phyloP scores from a whole-genome alignment of 2,329 filamentous ascomycete genomes.

The Spiromastix sp. region DNA sequence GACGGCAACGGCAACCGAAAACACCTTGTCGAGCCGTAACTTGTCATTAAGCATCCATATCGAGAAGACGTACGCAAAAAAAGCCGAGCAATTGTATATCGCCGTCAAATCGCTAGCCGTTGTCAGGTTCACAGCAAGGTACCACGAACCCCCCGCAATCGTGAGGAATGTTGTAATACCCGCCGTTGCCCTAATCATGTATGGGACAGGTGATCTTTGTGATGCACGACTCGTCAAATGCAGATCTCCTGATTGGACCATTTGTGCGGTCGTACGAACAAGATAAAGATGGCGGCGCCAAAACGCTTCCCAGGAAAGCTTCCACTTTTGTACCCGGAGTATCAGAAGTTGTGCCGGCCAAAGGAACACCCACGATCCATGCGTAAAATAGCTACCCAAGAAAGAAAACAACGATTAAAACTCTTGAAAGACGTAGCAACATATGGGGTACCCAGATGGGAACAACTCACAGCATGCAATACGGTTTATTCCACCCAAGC shows the following conservation, averaged over 20 bases:
- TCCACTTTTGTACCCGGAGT: slow-evolving; percentile 67
- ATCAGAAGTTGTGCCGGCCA: slow-evolving; percentile 79
- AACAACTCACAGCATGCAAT: slow-evolving; percentile 79
- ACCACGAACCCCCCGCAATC: slow-evolving; percentile 87
- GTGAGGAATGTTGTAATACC: slow-evolving; percentile 80
- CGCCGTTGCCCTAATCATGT: slow-evolving; percentile 69
- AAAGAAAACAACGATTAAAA: slow-evolving; percentile 6
- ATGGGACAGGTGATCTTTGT: slow-evolving; percentile 47
- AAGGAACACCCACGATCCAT: slow-evolving; percentile 83
- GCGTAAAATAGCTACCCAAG: slow-evolving; percentile 61
- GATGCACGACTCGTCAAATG: slow-evolving; percentile 42
- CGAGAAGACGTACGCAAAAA: slow-evolving; percentile 96
- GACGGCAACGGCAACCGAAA: slow-evolving; percentile 81
- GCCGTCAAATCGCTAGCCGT: slow-evolving; percentile 89
- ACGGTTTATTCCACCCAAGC: slow-evolving; percentile 93
- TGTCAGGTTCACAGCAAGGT: slow-evolving; percentile 85
- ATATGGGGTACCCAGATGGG: not conserved
- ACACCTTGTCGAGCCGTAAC: slow-evolving; percentile 69
- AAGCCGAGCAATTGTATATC: slow-evolving; percentile 98
- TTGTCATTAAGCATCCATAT: slow-evolving; percentile 82
- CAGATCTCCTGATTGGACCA: slow-evolving; percentile 73
- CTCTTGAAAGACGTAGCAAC: not conserved
- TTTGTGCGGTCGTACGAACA: slow-evolving; percentile 59
- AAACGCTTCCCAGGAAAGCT: slow-evolving; percentile 71
- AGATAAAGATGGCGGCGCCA: slow-evolving; percentile 64